Evolutionary conservation across 108 stramenopile species (phyloP), one percentile per base, ranked within the genome.

Genomic region (Nitzschia sp.): DNA sequence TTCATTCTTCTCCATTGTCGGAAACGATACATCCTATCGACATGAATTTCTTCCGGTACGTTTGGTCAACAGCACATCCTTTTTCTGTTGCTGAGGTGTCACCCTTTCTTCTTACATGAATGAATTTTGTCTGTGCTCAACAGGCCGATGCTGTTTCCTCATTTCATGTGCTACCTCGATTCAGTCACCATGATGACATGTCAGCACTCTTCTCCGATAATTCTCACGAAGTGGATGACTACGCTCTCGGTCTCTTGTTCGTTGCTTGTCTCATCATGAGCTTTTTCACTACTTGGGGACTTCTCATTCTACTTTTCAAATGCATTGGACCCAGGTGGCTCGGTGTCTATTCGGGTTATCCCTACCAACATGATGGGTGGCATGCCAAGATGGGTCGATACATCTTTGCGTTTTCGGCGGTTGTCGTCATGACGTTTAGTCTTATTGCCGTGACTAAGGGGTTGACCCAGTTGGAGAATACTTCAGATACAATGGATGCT

Each of bases 341-440:
- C 22, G 81, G 81, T n/a, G 55, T 82, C 34, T 57, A 79, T 24
- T 53, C 75, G 7, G 81, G 81, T 15, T 61, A 63, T 53, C 76
- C 75, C 7, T 74, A 65, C 38, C 51, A 59, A 48, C 7, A 38
- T 15, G 70, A 73, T 26, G 67, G 61, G 3, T 43, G 11, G 12
- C 48, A n/a, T 19, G 15, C 64, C 10, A 38, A 10, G 25, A 37
- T 39, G 9, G 63, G 67, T 11, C 46, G 63, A n/a, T 20, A 19
- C 8, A 53, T 70, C 38, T 69, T 70, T 46, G 26, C 34, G 21
- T 38, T 73, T 8, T 41, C 57, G 12, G 55, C 67, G 3, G 29
- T 62, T 17, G 63, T 72, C n/a, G 53, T 69, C 8, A 67, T 80
- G 24, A 51, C 75, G 11, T 80, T 70, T 46, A 71, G 67, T 25